These are phyloP conservation scores for Fallopia convolvulus DNA, from an alignment of 148 eudicot genomes.

Conservation along the genomic window DNA sequence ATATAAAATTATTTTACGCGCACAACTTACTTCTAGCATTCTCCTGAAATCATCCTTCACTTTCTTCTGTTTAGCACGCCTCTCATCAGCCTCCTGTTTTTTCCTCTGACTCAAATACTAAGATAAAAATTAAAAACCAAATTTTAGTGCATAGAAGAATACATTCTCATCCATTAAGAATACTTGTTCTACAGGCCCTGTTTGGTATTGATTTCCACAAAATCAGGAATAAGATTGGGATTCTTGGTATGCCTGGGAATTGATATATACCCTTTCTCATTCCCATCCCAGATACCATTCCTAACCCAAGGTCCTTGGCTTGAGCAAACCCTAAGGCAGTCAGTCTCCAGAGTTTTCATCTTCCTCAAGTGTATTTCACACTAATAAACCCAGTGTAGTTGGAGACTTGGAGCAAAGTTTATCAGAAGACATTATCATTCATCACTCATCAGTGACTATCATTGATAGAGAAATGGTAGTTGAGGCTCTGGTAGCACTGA, in stretches of 20 bases:
- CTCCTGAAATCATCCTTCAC: constrained; percentile 72
- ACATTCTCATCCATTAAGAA: not conserved
- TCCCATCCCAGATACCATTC: not conserved
- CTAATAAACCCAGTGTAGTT: not conserved
- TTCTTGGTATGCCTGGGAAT: not conserved
- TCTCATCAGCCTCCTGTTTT: constrained; percentile 85
- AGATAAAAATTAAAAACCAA: constrained; percentile 3
- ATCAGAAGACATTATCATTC: not conserved
- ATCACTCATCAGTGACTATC: constrained; percentile 9
- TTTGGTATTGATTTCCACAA: not conserved
- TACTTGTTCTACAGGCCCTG: not conserved
- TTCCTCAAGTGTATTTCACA: not conserved
- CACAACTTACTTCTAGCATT: constrained; percentile 73
- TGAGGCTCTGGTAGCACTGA: not conserved
- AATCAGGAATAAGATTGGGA: not conserved
- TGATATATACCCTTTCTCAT: not conserved
- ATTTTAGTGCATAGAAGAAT: not conserved
- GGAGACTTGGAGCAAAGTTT: not conserved
- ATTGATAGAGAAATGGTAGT: not conserved
- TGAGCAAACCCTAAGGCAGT: not conserved
- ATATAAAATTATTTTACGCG: not conserved
- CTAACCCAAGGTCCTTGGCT: constrained; percentile 1
- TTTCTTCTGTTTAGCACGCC: constrained; percentile 72
- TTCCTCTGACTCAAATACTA: constrained; percentile 68
- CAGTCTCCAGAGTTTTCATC: not conserved